Evolutionary conservation across 352 stramenopile species (phyloP).

Genomic region (Phytophthora colocasiae): DNA sequence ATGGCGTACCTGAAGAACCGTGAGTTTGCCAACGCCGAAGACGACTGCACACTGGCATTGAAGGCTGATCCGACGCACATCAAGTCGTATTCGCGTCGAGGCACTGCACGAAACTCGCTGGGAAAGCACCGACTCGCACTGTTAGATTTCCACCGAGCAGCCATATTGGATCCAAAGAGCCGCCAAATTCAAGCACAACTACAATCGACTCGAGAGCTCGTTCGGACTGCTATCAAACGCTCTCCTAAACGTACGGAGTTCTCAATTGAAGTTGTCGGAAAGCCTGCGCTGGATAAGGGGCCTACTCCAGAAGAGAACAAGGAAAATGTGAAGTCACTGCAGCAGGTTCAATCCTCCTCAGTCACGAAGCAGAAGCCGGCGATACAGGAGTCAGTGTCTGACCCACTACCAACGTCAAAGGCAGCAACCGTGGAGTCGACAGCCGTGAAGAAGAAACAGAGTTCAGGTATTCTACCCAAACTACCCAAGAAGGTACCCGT

Average conservation of each 20-base stretch:
- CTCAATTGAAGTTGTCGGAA: conserved; percentile 50
- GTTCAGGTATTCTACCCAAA: conserved; percentile 42
- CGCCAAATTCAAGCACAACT: conserved; percentile 72
- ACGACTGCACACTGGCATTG: conserved; percentile 90
- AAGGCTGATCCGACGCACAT: conserved; percentile 78
- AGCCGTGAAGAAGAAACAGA: conserved; percentile 12
- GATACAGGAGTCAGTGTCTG: neutral
- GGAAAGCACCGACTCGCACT: conserved; percentile 88
- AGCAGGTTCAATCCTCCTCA: neutral
- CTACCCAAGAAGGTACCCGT: conserved; percentile 68
- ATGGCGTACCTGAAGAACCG: conserved; percentile 91
- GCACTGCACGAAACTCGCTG: conserved; percentile 84
- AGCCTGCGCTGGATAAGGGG: conserved; percentile 4
- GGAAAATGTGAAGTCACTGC: conserved; percentile 23
- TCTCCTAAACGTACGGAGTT: conserved; percentile 59
- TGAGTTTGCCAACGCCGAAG: conserved; percentile 88
- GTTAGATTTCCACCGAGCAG: conserved; percentile 78
- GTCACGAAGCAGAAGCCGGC: conserved; percentile 14
- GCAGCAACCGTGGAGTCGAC: neutral
- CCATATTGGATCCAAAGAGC: conserved; percentile 72
- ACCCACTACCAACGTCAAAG: neutral
- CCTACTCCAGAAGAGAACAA: conserved; percentile 21
- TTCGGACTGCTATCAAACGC: conserved; percentile 75
- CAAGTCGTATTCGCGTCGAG: conserved; percentile 88
- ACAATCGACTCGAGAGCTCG: conserved; percentile 66